Base-by-base conservation (phyloP, 345 rosid species). In the Populus nigra region DNA sequence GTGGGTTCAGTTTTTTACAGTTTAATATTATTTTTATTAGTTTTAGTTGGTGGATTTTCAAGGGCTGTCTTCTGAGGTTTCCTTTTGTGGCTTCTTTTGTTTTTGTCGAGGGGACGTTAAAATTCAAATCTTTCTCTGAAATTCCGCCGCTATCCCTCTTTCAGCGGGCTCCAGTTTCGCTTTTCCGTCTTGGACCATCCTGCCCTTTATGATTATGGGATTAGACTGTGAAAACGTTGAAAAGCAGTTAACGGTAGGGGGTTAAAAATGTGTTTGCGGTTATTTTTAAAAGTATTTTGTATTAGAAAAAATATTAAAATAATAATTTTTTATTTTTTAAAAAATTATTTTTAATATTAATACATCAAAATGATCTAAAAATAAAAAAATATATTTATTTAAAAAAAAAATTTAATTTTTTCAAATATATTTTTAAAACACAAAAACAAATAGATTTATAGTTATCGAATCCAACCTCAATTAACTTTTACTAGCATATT, bases 131-230 rank as follows among this genome's bases (percentile, higher is more conserved):
- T 82, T 83, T 78, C 62, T 72, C 55, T 27, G 0, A 71, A 87
- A 86, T 90, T 12, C 86, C 90, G 77, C 90, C 91, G 86, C 93
- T 86, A 59, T 85, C 90, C 90, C 76, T 41, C 12, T 18, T 29
- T 0, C 6, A 8, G 72, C 63, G 63, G 76, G 74, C 70, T 80
- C 85, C 83, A 73, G 61, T 0, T 17, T 13, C 29, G 22, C 29
- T 2, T 25, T 38, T 11, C 2, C 5, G 0, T 5, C 2, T 75
- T 53, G 68, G 85, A 81, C 88, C 15, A 73, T 70, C 68, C 8
- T 81, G 59, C 83, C 85, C 79, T 72, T 49, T 1, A 10, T 35
- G 36, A 31, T 11, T 5, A 65, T 6, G 5, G 68, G 53, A 47
- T 47, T 47, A 47, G 29, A 57, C 12, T 3, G 12, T 41, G 47